A percentile compares a stretch with the other conserved stretches of the same genome.
Conservation (phyloP, 2,329 filamentous ascomycete genomes). For the Phyllosticta paracitricarpa region DNA sequence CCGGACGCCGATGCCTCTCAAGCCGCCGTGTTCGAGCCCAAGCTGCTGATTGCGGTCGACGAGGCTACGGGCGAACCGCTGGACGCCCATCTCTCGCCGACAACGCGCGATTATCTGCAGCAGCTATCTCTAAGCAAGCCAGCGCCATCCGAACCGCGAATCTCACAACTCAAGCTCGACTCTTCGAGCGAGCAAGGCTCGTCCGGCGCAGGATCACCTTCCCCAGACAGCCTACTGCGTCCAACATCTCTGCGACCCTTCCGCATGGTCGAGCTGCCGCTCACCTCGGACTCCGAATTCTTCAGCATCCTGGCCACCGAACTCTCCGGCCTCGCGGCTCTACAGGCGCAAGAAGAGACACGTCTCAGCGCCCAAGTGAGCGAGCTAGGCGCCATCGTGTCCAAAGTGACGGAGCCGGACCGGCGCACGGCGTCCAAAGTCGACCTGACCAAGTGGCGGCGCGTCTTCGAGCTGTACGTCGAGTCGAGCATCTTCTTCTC, state of each 20-base stretch:
- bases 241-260: constrained; percentile 15
- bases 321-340: constrained; percentile 55
- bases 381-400: constrained; percentile 54
- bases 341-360: constrained; percentile 58
- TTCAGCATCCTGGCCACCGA: constrained; percentile 67
- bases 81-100: constrained; percentile 56
- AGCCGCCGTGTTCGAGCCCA: constrained; percentile 47
- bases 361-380: constrained; percentile 54
- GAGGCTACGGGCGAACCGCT: constrained; percentile 56
- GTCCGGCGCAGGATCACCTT: not conserved
- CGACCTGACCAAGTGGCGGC: constrained; percentile 66
- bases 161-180: not conserved
- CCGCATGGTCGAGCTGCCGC: constrained; percentile 57
- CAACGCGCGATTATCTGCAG: constrained; percentile 55
- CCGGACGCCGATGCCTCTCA: not conserved
- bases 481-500: constrained; percentile 77
- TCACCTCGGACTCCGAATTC: constrained; percentile 70
- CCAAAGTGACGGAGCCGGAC: constrained; percentile 54
- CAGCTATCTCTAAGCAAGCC: constrained; percentile 40
- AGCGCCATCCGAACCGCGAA: not conserved
- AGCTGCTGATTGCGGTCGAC: constrained; percentile 60
- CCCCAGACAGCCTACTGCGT: not conserved
- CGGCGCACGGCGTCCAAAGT: constrained; percentile 45
- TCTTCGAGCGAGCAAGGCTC: not conserved
- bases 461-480: constrained; percentile 72